Evolutionary conservation across 495 filamentous ascomycete species (phyloP).

Genomic region (Aspergillus funiculosus): DNA sequence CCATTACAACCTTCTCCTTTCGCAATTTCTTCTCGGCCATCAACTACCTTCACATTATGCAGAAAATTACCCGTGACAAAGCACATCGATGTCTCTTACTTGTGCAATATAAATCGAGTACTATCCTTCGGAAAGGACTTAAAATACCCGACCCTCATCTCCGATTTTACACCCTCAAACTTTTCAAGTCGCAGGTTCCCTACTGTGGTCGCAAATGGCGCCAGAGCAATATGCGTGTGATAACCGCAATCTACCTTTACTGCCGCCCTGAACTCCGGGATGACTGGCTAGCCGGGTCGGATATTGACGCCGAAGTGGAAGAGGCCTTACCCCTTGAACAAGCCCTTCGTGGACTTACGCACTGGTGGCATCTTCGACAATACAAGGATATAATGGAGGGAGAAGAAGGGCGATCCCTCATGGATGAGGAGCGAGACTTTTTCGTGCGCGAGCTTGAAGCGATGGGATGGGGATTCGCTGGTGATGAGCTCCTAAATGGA

Average conservation of each 20-base stretch:
- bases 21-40: slow-evolving; percentile 91
- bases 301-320: slow-evolving; percentile 88
- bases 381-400: slow-evolving; percentile 79
- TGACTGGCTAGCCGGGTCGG: slow-evolving; percentile 88
- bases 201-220: slow-evolving; percentile 98
- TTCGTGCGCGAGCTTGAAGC: slow-evolving; percentile 85
- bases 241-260: slow-evolving; percentile 91
- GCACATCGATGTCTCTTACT: slow-evolving; percentile 89
- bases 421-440: slow-evolving; percentile 81
- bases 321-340: slow-evolving; percentile 88
- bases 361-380: slow-evolving; percentile 82
- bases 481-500: slow-evolving; percentile 32
- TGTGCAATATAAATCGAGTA: slow-evolving; percentile 88
- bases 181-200: slow-evolving; percentile 96
- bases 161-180: slow-evolving; percentile 89
- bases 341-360: slow-evolving; percentile 75
- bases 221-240: slow-evolving; percentile 96
- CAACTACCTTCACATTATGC: slow-evolving; percentile 90
- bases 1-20: slow-evolving; percentile 85
- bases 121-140: slow-evolving; percentile 80
- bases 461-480: slow-evolving; percentile 55
- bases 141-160: slow-evolving; percentile 85
- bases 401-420: slow-evolving; percentile 47
- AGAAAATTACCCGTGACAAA: slow-evolving; percentile 93
- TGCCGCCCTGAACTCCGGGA: slow-evolving; percentile 88